These are phyloP conservation scores for Salix caprea DNA, from an alignment of 345 rosid genomes.

Conservation along the genomic window DNA sequence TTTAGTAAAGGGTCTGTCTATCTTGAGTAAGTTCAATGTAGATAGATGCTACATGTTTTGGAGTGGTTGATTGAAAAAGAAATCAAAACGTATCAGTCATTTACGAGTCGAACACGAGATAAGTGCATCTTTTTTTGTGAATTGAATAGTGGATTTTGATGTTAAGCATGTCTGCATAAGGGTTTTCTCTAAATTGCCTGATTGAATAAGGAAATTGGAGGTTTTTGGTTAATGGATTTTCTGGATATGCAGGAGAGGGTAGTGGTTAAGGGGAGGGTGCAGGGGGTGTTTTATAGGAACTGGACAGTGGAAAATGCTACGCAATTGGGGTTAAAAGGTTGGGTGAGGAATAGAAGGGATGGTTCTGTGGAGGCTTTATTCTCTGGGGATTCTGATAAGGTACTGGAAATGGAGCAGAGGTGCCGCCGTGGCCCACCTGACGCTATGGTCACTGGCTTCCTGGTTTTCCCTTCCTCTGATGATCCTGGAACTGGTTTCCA, in stretches of 20 bases:
- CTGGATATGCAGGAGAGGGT: constrained; percentile 54
- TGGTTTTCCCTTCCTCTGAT: constrained; percentile 65
- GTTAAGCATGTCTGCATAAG: background rate
- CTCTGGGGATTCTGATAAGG: constrained; percentile 54
- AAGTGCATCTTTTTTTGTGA: background rate
- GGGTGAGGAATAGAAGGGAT: constrained; percentile 88
- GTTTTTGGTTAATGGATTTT: background rate
- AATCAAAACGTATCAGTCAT: background rate
- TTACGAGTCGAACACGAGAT: background rate
- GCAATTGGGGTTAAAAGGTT: constrained; percentile 73
- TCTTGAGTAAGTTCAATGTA: background rate
- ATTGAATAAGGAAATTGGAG: background rate
- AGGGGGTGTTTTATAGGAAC: constrained; percentile 85
- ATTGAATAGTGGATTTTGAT: background rate
- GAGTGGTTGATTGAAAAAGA: background rate
- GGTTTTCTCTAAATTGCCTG: background rate
- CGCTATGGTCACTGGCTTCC: constrained; percentile 67
- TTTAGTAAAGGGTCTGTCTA: background rate
- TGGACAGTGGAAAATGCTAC: constrained; percentile 79
- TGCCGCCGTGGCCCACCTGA: constrained; percentile 77
- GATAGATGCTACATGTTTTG: background rate
- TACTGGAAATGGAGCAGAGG: constrained; percentile 81
- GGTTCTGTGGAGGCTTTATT: constrained; percentile 89
- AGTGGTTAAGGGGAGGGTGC: constrained; percentile 77
- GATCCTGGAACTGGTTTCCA: constrained; percentile 64